These are phyloP conservation scores for Trichoderma arundinaceum DNA, from an alignment of 2,329 filamentous ascomycete genomes.

Conservation along the genomic window DNA sequence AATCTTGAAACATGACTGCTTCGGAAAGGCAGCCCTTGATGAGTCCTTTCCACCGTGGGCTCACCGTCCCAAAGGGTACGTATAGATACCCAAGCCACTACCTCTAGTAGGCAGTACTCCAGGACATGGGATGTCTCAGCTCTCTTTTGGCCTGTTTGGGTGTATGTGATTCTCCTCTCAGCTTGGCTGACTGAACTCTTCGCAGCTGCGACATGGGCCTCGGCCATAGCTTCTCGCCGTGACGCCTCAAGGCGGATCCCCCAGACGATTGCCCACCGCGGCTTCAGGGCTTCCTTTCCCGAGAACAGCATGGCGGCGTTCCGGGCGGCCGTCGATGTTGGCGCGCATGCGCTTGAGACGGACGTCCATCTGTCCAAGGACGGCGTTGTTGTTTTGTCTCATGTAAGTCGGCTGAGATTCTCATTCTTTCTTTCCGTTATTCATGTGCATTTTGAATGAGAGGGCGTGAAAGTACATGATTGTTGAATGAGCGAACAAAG, in stretches of 20 bases:
- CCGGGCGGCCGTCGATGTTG: conserved; percentile 71
- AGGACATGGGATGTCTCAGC: too few relatives aligned
- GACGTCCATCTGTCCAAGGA: conserved; percentile 85
- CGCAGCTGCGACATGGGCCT: conserved; percentile 43
- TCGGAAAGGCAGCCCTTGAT: conserved; percentile 19
- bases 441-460: neutral
- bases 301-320: conserved; percentile 90
- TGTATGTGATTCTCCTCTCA: too few relatives aligned
- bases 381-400: conserved; percentile 82
- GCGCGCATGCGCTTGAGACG: conserved; percentile 83
- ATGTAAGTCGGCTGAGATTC: conserved; percentile 61
- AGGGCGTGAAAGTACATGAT: neutral
- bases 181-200: neutral
- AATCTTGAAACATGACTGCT: neutral
- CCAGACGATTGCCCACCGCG: conserved; percentile 78
- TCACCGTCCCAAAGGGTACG: conserved; percentile 27
- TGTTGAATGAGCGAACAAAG: too few relatives aligned
- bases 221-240: conserved; percentile 41
- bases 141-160: too few relatives aligned
- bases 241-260: conserved; percentile 53
- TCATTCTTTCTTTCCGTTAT: conserved; percentile 21
- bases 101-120: too few relatives aligned
- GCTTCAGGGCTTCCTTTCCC: conserved; percentile 76
- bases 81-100: neutral
- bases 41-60: neutral